Percentiles rank a stretch among this genome's conserved stretches.
Evolutionary conservation across 495 filamentous ascomycete genomes (phyloP).

Genomic region (Penicillium samsonianum): DNA sequence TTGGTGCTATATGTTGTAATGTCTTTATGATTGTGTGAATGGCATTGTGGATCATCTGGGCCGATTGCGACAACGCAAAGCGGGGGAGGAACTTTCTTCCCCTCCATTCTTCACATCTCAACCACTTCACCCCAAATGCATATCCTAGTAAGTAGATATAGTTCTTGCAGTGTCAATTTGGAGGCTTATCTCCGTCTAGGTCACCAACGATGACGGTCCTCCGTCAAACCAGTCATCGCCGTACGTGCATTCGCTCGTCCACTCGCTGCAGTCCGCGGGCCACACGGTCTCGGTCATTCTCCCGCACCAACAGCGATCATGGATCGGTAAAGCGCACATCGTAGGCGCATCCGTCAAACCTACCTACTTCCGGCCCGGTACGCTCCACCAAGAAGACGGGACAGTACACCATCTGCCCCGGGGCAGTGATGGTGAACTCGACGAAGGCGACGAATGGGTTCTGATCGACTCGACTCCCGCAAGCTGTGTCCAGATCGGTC

Average conservation of each 20-base stretch:
- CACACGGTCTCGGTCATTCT: conserved; percentile 87
- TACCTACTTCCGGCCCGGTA: conserved; percentile 77
- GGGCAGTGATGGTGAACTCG: conserved; percentile 63
- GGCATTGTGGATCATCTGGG: conserved; percentile 6
- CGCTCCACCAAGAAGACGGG: conserved; percentile 65
- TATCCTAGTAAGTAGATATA: conserved; percentile 40
- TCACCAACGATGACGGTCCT: conserved; percentile 94
- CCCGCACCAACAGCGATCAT: conserved; percentile 88
- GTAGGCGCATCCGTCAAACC: conserved; percentile 83
- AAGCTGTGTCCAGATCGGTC: conserved; percentile 84
- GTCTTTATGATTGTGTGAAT: background rate
- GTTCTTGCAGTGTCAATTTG: background rate
- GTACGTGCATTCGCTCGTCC: conserved; percentile 85
- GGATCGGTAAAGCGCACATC: conserved; percentile 97
- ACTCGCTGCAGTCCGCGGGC: conserved; percentile 71
- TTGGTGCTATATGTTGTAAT: background rate
- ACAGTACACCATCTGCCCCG: conserved; percentile 59
- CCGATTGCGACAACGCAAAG: conserved; percentile 13
- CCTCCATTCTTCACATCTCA: conserved; percentile 19
- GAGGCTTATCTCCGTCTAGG: conserved; percentile 51
- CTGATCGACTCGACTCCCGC: conserved; percentile 88
- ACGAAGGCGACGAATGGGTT: conserved; percentile 81
- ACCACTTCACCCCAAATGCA: conserved; percentile 38
- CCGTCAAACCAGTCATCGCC: conserved; percentile 88
- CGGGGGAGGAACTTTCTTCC: conserved; percentile 19